Percentiles rank a stretch among this genome's conserved stretches.
These are phyloP conservation scores for Nyssa sinensis DNA, from an alignment of 148 eudicot species.

Conservation along the genomic window DNA sequence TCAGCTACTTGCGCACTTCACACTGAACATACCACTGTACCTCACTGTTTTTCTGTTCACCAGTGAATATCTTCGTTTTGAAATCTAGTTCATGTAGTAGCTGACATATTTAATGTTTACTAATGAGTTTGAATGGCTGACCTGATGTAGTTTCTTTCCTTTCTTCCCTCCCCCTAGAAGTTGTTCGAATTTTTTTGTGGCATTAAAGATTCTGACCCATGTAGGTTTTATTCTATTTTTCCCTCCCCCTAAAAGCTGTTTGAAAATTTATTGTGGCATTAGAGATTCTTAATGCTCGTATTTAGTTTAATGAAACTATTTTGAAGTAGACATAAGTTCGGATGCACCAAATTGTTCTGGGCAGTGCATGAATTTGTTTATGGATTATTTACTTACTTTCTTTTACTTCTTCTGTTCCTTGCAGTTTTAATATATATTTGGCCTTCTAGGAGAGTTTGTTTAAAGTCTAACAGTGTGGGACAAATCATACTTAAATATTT, in stretches of 20 bases:
- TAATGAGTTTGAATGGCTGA: no score
- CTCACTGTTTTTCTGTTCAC: not conserved
- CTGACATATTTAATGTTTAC: not conserved
- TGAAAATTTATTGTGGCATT: not conserved
- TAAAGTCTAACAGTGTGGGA: not conserved
- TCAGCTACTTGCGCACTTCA: not conserved
- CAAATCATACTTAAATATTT: conserved; percentile 7
- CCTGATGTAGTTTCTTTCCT: no score
- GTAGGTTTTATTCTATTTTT: no score
- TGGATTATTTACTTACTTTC: not conserved
- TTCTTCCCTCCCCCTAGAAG: no score
- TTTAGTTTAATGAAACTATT: not conserved
- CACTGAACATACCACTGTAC: not conserved
- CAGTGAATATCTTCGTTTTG: not conserved
- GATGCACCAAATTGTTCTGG: not conserved
- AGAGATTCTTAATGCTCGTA: not conserved
- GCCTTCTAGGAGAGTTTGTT: not conserved
- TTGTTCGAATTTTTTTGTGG: no score
- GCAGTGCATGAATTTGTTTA: not conserved
- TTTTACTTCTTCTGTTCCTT: conserved; percentile 6
- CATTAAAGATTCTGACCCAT: no score
- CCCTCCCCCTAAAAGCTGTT: not conserved
- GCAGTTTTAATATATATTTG: not conserved
- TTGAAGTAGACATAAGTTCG: not conserved
- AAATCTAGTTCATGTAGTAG: not conserved